Conservation (phyloP, 495 filamentous ascomycete species). For the Tuber calosporum region DNA sequence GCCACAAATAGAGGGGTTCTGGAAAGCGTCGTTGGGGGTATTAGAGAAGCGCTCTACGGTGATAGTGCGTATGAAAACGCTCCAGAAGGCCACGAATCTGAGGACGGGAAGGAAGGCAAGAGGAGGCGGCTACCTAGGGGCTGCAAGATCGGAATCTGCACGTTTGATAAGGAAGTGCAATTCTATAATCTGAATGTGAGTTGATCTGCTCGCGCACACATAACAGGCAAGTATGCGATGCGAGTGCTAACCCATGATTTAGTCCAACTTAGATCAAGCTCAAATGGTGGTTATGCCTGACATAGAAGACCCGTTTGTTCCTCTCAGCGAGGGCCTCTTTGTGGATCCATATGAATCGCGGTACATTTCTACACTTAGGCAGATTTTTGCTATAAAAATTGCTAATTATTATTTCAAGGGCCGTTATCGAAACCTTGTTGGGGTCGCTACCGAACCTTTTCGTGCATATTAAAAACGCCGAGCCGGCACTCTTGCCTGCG, state of each 20-base stretch:
- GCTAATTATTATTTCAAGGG: conserved; percentile 43
- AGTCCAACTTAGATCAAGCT: conserved; percentile 73
- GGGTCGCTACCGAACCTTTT: conserved; percentile 75
- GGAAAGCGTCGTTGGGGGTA: conserved; percentile 85
- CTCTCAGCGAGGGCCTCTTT: conserved; percentile 83
- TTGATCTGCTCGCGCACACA: conserved; percentile 15
- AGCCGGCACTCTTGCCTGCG: conserved; percentile 76
- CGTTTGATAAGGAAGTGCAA: conserved; percentile 90
- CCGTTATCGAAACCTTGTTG: conserved; percentile 78
- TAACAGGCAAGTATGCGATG: not conserved
- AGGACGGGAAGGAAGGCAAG: conserved; percentile 54
- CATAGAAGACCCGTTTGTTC: conserved; percentile 93
- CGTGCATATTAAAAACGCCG: conserved; percentile 74
- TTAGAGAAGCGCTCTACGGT: conserved; percentile 75
- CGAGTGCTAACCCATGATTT: conserved; percentile 29
- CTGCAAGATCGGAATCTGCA: conserved; percentile 87
- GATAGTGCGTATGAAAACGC: conserved; percentile 45
- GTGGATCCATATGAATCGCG: conserved; percentile 92
- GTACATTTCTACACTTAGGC: conserved; percentile 43
- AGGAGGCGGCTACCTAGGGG: conserved; percentile 62
- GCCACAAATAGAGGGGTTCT: conserved; percentile 80
- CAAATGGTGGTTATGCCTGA: conserved; percentile 99
- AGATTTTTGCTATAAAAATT: conserved; percentile 8
- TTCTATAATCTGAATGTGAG: conserved; percentile 89
- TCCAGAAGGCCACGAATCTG: conserved; percentile 48